Conservation (phyloP, 2,329 filamentous ascomycete genomes). For the Sphaerulina vaccinii region DNA sequence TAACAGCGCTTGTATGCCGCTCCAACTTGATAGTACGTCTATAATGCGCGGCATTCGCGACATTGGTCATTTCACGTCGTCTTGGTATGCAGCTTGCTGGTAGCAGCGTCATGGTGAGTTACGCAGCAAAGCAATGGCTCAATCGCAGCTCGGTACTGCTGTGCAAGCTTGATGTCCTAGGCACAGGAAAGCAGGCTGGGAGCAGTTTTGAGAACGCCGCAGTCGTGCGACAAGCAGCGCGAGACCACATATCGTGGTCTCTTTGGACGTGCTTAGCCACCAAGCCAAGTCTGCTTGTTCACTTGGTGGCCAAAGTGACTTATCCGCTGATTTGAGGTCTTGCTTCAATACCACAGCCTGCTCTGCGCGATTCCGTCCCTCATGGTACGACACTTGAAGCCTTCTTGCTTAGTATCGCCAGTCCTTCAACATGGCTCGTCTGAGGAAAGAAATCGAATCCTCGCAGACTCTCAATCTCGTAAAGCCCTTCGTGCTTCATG, state of each 20-base stretch:
- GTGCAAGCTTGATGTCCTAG: no score
- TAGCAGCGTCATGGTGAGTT: background rate
- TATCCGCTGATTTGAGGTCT: no score
- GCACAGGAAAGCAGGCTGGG: no score
- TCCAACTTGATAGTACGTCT: slow-evolving; percentile 2
- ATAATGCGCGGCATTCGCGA: background rate
- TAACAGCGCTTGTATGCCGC: slow-evolving; percentile 1
- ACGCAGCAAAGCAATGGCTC: no score
- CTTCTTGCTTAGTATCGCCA: slow-evolving; percentile 57
- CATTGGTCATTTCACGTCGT: background rate
- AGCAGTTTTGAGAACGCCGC: no score
- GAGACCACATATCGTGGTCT: background rate
- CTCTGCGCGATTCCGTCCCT: background rate
- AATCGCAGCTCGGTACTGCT: no score
- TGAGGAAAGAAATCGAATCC: slow-evolving; percentile 99
- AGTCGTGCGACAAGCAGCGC: no score
- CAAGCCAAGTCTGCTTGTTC: no score
- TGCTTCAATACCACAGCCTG: background rate
- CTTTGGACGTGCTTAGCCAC: background rate
- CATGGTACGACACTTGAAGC: background rate
- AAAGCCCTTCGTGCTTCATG: slow-evolving; percentile 46
- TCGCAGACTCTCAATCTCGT: slow-evolving; percentile 83
- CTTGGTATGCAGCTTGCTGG: background rate
- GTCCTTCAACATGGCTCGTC: slow-evolving; percentile 66
- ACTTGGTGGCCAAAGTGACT: no score